Conservation (phyloP, 1,284 basidiomycete genomes). For the Earliella scabrosa region DNA sequence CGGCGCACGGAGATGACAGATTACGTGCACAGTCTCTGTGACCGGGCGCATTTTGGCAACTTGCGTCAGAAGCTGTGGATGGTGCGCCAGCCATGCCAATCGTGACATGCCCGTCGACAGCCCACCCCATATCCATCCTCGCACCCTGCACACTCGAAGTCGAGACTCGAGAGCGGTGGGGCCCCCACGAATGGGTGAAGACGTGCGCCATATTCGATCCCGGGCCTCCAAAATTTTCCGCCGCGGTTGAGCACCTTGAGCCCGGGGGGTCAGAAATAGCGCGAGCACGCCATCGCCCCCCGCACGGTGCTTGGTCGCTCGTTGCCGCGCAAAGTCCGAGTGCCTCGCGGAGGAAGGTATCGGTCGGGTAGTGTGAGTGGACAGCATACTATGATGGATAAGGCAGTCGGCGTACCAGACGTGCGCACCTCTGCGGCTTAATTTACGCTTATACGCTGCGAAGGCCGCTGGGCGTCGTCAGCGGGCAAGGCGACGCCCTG, state of each 20-base stretch:
- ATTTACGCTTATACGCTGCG: neutral
- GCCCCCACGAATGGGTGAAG: too few relatives aligned
- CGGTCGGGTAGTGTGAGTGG: neutral
- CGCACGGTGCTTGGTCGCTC: neutral
- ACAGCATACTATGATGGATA: neutral
- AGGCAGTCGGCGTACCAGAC: neutral
- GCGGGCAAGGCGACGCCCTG: too few relatives aligned
- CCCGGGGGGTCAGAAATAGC: neutral
- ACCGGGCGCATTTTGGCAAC: neutral
- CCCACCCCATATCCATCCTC: too few relatives aligned
- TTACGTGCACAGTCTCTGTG: neutral
- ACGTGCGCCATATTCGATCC: too few relatives aligned
- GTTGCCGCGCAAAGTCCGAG: neutral
- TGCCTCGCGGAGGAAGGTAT: constrained; percentile 15
- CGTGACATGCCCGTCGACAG: too few relatives aligned
- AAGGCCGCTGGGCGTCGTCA: too few relatives aligned
- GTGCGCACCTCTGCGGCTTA: neutral
- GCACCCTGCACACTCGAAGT: too few relatives aligned
- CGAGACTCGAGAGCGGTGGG: too few relatives aligned
- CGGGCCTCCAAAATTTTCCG: too few relatives aligned
- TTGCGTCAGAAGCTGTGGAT: too few relatives aligned
- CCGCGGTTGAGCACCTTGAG: too few relatives aligned
- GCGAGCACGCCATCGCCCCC: neutral
- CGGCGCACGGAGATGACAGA: neutral
- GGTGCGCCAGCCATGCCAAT: too few relatives aligned